Evolutionary conservation across 768 basidiomycete species (phyloP), one percentile per base, ranked within the genome.

Genomic region (Lentinula raphanica): DNA sequence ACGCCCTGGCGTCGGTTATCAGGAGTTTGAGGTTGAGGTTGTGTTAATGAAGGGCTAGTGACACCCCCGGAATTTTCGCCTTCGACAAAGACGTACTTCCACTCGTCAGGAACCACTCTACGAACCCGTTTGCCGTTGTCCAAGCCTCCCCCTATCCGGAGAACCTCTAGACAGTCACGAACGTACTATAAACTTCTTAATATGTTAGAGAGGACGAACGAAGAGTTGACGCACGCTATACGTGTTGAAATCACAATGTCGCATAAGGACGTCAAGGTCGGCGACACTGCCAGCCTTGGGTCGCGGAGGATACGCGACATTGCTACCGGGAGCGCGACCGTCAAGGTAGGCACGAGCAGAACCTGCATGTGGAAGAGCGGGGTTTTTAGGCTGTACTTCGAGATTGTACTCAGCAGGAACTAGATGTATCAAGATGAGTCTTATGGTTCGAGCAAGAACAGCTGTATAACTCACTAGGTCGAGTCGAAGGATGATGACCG

Each of bases 121-220:
- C 93, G 78, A 31, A 92, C 71, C 21, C 85, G 82, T 45, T 84
- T 84, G 13, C 85, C 88, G 51, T 88, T 87, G 68, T 99, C 95
- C 45, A 98, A 79, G 13, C 92, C 90, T 9, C 81, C 92, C 3
- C 95, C 95, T 11, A 94, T 75, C n/a, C 96, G 84, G 23, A 99
- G 80, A 49, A 96, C 87, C 70, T 98, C 95, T 36, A 99, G 78
- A 66, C 97, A 99, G 69, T 98, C 97, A 40, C 96, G 86, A 17
- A 98, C 97, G 73, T 92, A 96, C 92, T 97, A 68, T 28, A 25
- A 32, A 29, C 17, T 42, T 27, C 45, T 54, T 55, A 56, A 61
- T 54, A 58, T 56, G 29, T 35, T 28, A 50, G 49, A 32, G 9
- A 36, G n/a, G 23, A 7, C 5, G 21, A 27, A 27, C 51, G 39